Evolutionary conservation across 1,284 basidiomycete genomes (phyloP), one percentile per base, ranked within the genome.

Genomic region (Athelia psychrophila): DNA sequence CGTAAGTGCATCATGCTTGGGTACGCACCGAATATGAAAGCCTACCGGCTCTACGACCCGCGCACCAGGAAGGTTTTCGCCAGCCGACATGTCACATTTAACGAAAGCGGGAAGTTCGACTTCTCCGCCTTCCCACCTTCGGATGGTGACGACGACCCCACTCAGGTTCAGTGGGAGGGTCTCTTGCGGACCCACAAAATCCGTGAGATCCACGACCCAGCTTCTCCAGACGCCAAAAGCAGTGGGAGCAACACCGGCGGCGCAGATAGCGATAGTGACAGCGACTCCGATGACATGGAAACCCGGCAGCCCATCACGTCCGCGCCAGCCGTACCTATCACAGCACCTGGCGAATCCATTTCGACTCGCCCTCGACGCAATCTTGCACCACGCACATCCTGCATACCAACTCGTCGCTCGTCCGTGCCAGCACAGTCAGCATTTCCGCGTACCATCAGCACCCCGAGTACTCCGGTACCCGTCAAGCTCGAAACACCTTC

Each of bases 41-140:
- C 33, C 54, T 48, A 60, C 48, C 54, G 56, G 0, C 57, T 63
- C 8, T 50, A 56, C 12, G 54, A 64, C 36, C 16, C 46, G 2
- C 30, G 45, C 15, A 57, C 54, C 4, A 23, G 53, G n/a, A 52
- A 54, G 27, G 40, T 60, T 0, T 45, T 64, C 46, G 23, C 51
- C 36, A 54, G 51, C 20, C 51, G 56, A 19, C 56, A 63, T 51
- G 61, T 64, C 33, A 54, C 49, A 3, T 63, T 65, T 49, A 54
- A 64, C 47, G 57, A 65, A 42, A 19, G 22, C 24, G 27, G 38
- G 38, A 20, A 54, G 54, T 46, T 54, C n/a, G 33, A 35, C n/a
- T 12, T n/a, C n/a, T 35, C 33, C 33, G n/a, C n/a, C 33, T 35
- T 35, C 33, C n/a, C 33, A 12, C 33, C 33, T 12, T 10, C 12